Percentiles rank a stretch among this genome's conserved stretches.
These are phyloP conservation scores for Scheffersomyces amazonensis DNA, from an alignment of 805 yeast species.

Conservation along the genomic window DNA sequence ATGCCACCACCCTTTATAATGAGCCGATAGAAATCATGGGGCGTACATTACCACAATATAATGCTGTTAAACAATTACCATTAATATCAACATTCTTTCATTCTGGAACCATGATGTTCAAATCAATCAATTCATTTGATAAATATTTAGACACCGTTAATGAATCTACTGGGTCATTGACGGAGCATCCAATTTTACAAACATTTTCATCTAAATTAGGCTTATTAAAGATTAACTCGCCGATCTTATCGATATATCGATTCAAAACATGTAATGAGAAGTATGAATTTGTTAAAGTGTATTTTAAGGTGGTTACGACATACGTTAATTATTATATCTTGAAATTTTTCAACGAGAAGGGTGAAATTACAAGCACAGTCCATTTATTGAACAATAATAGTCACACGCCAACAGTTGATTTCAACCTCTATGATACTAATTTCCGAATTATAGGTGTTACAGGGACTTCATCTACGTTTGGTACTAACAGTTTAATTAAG, in stretches of 20 bases:
- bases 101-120: slow-evolving; percentile 6
- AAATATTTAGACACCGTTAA: neutral
- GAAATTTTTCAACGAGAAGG: slow-evolving; percentile 11
- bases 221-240: slow-evolving; percentile 25
- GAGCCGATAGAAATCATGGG: slow-evolving; percentile 8
- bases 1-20: neutral
- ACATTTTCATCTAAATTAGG: slow-evolving; percentile 16
- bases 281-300: slow-evolving; percentile 24
- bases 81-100: slow-evolving; percentile 19
- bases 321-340: slow-evolving; percentile 28
- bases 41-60: slow-evolving; percentile 7
- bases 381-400: slow-evolving; percentile 24
- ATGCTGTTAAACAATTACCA: slow-evolving; percentile 11
- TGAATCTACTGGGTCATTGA: neutral
- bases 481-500: slow-evolving; percentile 21
- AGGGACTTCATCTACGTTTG: slow-evolving; percentile 33
- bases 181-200: slow-evolving; percentile 12
- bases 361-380: slow-evolving; percentile 8
- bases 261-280: slow-evolving; percentile 12
- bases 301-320: slow-evolving; percentile 24
- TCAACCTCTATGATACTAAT: slow-evolving; percentile 20
- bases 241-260: slow-evolving; percentile 21
- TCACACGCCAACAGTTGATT: slow-evolving; percentile 27
- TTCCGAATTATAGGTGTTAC: slow-evolving; percentile 29
- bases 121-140: neutral